Evolutionary conservation across 73 alveolate genomes (phyloP), one percentile per base, ranked within the genome.

Genomic region (Uronychia setigera): DNA sequence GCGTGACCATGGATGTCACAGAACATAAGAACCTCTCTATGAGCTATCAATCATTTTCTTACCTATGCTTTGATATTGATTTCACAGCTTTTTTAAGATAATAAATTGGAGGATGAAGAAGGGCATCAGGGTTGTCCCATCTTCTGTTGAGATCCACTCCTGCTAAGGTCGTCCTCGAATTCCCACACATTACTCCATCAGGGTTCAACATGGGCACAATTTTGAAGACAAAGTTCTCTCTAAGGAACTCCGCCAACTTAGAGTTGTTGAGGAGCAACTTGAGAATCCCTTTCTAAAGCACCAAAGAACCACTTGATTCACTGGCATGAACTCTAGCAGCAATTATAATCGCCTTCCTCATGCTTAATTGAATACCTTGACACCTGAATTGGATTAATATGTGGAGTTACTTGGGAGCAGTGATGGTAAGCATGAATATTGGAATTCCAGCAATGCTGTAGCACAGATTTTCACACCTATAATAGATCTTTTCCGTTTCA

Each of bases 191-290:
- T 14, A 91, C 96, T 26, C 96, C 96, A 81, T 91, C 96, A 0
- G 96, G 96, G 80, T 91, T 91, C 93, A 91, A 86, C 96, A 91
- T 91, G 0, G 96, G 96, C 0, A 91, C 96, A 75, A 92, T 80
- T 92, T 92, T 92, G 31, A 92, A 80, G 35, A 92, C 74, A 59
- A 84, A 92, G 78, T 83, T 77, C 35, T 87, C 94, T 76, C 96
- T 75, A 78, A 92, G 76, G 79, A 82, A 84, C 83, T 87, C 81
- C 0, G 96, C 94, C 58, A 83, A 89, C 26, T 87, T 91, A 14
- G 89, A 67, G 76, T 76, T 46, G 29, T 91, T 89, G 87, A 87
- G 76, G 67, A 87, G 76, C 59, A 92, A 87, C 59, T 91, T 92
- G 35, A 83, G 92, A 19, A 88, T 83, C 28, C 92, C 87, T 27